These are phyloP conservation scores for Dothideomycetes sp. DNA, from an alignment of 2,329 filamentous ascomycete genomes.

Conservation along the genomic window DNA sequence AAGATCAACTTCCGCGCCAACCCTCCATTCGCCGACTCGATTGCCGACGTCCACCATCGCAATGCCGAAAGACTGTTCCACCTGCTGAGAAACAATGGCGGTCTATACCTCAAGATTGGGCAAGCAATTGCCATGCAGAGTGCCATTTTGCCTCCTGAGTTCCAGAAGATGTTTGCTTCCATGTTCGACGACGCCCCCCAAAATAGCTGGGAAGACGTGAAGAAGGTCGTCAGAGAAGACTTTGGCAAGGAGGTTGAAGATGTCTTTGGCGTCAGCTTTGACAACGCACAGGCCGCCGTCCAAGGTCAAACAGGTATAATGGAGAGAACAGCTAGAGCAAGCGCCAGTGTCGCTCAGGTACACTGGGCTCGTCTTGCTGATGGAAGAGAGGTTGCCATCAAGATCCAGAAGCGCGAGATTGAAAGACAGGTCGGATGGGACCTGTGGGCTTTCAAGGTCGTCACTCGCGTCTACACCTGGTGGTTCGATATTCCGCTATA, in stretches of 20 bases:
- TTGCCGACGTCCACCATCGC: constrained; percentile 70
- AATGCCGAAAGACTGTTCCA: constrained; percentile 78
- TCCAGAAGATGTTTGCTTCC: constrained; percentile 87
- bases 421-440: constrained; percentile 86
- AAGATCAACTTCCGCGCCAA: constrained; percentile 88
- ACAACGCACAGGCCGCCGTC: constrained; percentile 40
- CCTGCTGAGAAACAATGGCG: constrained; percentile 76
- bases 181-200: constrained; percentile 99
- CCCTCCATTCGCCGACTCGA: constrained; percentile 62
- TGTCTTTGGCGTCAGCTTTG: constrained; percentile 82
- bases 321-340: constrained; percentile 64
- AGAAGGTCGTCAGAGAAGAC: constrained; percentile 76
- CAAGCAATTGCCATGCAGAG: constrained; percentile 99
- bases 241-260: constrained; percentile 79
- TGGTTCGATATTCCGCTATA: constrained; percentile 93
- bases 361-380: constrained; percentile 85
- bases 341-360: constrained; percentile 90
- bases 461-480: constrained; percentile 71
- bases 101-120: constrained; percentile 92
- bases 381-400: constrained; percentile 86
- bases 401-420: constrained; percentile 95
- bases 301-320: constrained; percentile 48
- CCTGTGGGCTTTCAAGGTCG: constrained; percentile 85
- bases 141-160: constrained; percentile 84
- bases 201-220: constrained; percentile 77